Base-by-base conservation (phyloP, 495 filamentous ascomycete species). In the Glarea lozoyensis region DNA sequence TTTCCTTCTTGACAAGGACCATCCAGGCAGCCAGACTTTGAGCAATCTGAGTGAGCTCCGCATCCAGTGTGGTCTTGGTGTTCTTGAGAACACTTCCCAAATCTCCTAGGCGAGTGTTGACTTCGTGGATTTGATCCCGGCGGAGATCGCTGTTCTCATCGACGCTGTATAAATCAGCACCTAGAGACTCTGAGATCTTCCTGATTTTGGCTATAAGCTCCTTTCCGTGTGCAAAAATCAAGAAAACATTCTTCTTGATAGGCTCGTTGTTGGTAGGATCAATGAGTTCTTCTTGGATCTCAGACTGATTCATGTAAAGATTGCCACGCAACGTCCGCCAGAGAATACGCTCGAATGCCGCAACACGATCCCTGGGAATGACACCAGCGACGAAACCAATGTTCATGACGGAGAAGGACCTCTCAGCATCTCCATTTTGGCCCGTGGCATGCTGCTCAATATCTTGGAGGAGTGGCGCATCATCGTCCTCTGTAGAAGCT, bases 301-400 rank as follows among this genome's bases (percentile, higher is more conserved):
- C 92, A 24, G 89, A 86, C 69, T 99, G 92, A 66, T 97, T 99
- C 92, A 99, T 99, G 68, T 96, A 99, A 15, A 99, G 75, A 64
- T 99, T 99, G 50, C 92, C 92, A 54, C 92, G 88, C 41, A 99
- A 70, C 0, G 92, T 95, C 42, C 92, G 74, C 92, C 92, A 99
- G 12, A 99, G 73, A 49, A 97, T 97, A 39, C 92, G 81, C 64
- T 99, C 92, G 56, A 99, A 96, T 23, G 92, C 83, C 7, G 82
- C 88, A 43, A 97, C 92, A 6, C 89, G 81, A 49, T 96, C 90
- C 18, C 89, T 74, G 18, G 86, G 82, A 54, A 99, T 97, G 40
- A 97, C 93, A 62, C 92, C 92, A 40, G 93, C 82, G n/a, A 99
- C 92, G 52, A 99, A 97, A n/a, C 93, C 93, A 54, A 99, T 97